Evolutionary conservation across 345 rosid species (phyloP).

Genomic region (Kandelia obovata): DNA sequence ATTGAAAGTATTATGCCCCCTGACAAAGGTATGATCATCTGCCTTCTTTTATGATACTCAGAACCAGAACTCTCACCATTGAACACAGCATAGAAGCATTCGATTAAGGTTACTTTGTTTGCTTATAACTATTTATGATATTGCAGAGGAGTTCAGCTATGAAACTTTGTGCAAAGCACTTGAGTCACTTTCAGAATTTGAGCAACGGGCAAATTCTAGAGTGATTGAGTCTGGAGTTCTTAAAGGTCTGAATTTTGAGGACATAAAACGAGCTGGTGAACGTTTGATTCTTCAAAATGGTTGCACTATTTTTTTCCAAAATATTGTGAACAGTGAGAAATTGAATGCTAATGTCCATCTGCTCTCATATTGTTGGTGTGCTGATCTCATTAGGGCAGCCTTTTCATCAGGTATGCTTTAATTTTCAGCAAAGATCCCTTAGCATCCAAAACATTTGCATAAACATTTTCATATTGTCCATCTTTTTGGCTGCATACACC

Average conservation of each 20-base stretch:
- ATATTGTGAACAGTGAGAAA: constrained; percentile 47
- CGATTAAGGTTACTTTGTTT: background rate
- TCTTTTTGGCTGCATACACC: background rate
- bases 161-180: constrained; percentile 68
- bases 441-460: background rate
- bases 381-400: constrained; percentile 78
- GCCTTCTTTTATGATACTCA: background rate
- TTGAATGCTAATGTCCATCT: constrained; percentile 58
- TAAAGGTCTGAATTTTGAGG: constrained; percentile 80
- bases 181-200: constrained; percentile 72
- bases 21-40: constrained; percentile 46
- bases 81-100: constrained; percentile 6
- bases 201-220: constrained; percentile 71
- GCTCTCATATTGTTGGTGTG: constrained; percentile 97
- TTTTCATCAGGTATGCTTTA: constrained; percentile 60
- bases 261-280: constrained; percentile 88
- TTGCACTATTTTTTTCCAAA: constrained; percentile 67
- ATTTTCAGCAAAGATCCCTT: background rate
- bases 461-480: background rate
- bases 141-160: constrained; percentile 66
- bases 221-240: constrained; percentile 85
- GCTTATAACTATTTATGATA: constrained; percentile 16
- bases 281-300: constrained; percentile 87
- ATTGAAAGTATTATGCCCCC: constrained; percentile 71
- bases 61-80: background rate